phyloP scores from a whole-genome alignment of 192 early-diverging fungal genomes.

The Podila horticola region DNA sequence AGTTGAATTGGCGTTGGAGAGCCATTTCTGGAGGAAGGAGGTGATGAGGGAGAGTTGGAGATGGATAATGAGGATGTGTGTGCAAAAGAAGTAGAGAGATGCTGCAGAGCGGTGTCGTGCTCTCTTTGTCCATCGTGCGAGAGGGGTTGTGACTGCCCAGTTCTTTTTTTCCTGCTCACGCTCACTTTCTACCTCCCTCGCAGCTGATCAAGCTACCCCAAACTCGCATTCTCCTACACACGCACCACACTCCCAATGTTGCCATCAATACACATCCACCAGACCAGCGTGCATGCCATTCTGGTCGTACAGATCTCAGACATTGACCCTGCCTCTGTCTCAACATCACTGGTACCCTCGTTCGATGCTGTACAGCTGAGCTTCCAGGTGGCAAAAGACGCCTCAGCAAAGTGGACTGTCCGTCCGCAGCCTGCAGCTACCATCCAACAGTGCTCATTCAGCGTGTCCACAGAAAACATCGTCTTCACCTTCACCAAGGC shows the following conservation, averaged over 20 bases:
- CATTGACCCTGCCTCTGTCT: conserved; percentile 22
- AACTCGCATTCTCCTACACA: not conserved
- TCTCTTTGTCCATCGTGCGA: too few relatives aligned
- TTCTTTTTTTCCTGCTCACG: not conserved
- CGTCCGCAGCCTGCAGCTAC: conserved; percentile 6
- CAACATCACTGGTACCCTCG: not conserved
- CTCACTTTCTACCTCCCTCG: not conserved
- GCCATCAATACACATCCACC: conserved; percentile 19
- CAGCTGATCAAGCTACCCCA: too few relatives aligned
- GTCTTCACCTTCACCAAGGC: conserved; percentile 26
- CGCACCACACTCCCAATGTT: not conserved
- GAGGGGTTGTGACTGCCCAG: not conserved
- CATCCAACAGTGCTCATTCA: conserved; percentile 13
- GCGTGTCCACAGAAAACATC: conserved; percentile 15
- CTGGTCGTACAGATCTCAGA: conserved; percentile 13
- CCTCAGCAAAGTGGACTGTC: not conserved
- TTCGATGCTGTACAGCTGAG: not conserved
- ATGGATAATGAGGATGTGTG: not conserved
- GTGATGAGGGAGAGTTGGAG: not conserved
- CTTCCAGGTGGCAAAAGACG: not conserved
- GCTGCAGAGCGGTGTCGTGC: not conserved
- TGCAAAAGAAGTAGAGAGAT: not conserved
- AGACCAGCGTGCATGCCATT: conserved; percentile 34
- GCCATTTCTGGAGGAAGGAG: conserved; percentile 10
- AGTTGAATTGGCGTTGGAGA: conserved; percentile 71